phyloP scores from a whole-genome alignment of 2,329 filamentous ascomycete genomes.

The Aspergillus puulaauensis region DNA sequence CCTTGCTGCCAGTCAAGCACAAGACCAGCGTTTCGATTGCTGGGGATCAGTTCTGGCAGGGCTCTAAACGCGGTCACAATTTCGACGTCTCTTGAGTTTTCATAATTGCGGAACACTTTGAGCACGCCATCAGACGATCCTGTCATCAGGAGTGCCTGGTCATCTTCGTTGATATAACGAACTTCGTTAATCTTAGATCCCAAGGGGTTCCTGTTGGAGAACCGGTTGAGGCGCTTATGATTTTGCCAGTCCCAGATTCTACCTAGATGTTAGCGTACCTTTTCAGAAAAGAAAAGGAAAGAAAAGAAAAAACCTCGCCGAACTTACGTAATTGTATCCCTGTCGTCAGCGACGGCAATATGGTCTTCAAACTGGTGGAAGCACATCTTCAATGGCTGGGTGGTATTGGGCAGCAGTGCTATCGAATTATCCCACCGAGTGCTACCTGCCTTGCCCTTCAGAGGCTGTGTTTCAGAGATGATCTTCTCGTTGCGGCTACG shows the following conservation, averaged over 20 bases:
- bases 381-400: conserved; percentile 87
- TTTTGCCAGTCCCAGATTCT: conserved; percentile 91
- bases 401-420: conserved; percentile 82
- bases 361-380: conserved; percentile 99
- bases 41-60: conserved; percentile 88
- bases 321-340: conserved; percentile 72
- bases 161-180: conserved; percentile 97
- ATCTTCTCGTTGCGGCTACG: conserved; percentile 90
- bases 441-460: conserved; percentile 82
- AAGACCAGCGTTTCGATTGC: conserved; percentile 90
- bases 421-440: conserved; percentile 84
- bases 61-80: conserved; percentile 90
- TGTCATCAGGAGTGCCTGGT: conserved; percentile 90
- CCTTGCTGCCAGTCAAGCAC: conserved; percentile 99
- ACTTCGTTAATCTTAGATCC: conserved; percentile 92
- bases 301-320: neutral
- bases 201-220: conserved; percentile 90
- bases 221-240: conserved; percentile 71
- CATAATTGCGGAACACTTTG: conserved; percentile 90
- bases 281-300: neutral
- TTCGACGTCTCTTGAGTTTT: conserved; percentile 71
- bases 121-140: conserved; percentile 94
- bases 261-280: conserved; percentile 6
- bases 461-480: conserved; percentile 85
- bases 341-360: conserved; percentile 87